Evolutionary conservation across 1,139 yeast genomes (phyloP).

Genomic region (Saccharomyces hybrid): DNA sequence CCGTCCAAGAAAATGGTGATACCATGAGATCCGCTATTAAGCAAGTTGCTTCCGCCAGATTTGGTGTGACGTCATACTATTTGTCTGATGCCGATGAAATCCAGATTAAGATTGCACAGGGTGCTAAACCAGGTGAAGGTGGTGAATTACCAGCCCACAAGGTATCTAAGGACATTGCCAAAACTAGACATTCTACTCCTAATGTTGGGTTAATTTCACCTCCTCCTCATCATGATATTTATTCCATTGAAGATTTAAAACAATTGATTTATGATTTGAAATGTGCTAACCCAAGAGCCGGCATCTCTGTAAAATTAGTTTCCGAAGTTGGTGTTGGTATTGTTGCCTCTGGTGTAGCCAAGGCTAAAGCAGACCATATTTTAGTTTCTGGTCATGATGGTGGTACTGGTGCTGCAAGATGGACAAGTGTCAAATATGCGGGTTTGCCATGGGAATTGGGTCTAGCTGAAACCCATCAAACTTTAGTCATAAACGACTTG

Average conservation of each 20-base stretch:
- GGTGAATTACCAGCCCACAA: slow-evolving; percentile 97
- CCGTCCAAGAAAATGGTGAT: slow-evolving; percentile 77
- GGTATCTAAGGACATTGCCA: slow-evolving; percentile 81
- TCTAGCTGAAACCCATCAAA: slow-evolving; percentile 96
- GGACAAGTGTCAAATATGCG: slow-evolving; percentile 95
- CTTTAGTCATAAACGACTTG: slow-evolving; percentile 87
- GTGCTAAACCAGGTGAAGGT: slow-evolving; percentile 99
- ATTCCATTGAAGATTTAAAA: slow-evolving; percentile 95
- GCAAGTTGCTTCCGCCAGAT: slow-evolving; percentile 96
- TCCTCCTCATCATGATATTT: slow-evolving; percentile 97
- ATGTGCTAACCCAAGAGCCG: slow-evolving; percentile 94
- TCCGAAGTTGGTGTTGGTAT: slow-evolving; percentile 99
- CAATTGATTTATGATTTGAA: slow-evolving; percentile 94
- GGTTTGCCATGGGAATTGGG: slow-evolving; percentile 99
- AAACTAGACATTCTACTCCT: slow-evolving; percentile 93
- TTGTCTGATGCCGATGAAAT: slow-evolving; percentile 95
- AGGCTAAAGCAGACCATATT: slow-evolving; percentile 96
- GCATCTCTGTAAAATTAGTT: slow-evolving; percentile 92
- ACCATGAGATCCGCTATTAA: slow-evolving; percentile 97
- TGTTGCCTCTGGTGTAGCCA: slow-evolving; percentile 98
- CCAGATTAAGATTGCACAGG: slow-evolving; percentile 98
- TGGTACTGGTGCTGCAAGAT: slow-evolving; percentile 99
- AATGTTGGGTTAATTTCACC: slow-evolving; percentile 97
- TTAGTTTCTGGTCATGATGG: slow-evolving; percentile 97
- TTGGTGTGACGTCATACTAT: slow-evolving; percentile 94